phyloP scores from a whole-genome alignment of 2,329 filamentous ascomycete genomes.

The Sarocladiaceae sp. region DNA sequence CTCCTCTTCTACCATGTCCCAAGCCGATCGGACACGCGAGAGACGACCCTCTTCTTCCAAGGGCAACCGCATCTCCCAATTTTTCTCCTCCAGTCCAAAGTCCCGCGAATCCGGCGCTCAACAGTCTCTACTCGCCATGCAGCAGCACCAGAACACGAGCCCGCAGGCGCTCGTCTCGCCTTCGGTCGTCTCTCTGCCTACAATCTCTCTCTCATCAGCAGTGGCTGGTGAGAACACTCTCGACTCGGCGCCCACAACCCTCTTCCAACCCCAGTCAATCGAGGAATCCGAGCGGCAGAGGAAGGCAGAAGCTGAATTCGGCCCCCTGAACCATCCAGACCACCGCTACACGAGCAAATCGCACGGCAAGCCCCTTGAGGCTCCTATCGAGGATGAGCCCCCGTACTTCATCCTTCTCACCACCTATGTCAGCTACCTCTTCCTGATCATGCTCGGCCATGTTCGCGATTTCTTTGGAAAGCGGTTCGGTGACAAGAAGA shows the following conservation, averaged over 20 bases:
- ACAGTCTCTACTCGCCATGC: slow-evolving; percentile 61
- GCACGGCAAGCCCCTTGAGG: slow-evolving; percentile 69
- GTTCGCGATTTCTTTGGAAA: slow-evolving; percentile 97
- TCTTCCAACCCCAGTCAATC: slow-evolving; percentile 84
- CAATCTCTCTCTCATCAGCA: slow-evolving; percentile 85
- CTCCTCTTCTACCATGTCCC: slow-evolving; percentile 34
- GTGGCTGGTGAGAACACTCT: slow-evolving; percentile 68
- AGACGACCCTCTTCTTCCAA: slow-evolving; percentile 58
- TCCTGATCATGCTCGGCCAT: slow-evolving; percentile 92
- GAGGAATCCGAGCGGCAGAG: slow-evolving; percentile 72
- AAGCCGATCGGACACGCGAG: slow-evolving; percentile 44
- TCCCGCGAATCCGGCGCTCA: slow-evolving; percentile 62
- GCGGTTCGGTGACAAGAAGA: slow-evolving; percentile 76
- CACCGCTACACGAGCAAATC: slow-evolving; percentile 90
- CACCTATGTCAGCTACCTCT: slow-evolving; percentile 96
- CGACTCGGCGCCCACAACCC: slow-evolving; percentile 65
- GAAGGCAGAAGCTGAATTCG: slow-evolving; percentile 84
- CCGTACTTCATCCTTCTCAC: slow-evolving; percentile 96
- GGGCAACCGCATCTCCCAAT: slow-evolving; percentile 69
- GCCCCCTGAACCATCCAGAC: slow-evolving; percentile 69
- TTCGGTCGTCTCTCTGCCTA: slow-evolving; percentile 73
- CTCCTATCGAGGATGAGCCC: slow-evolving; percentile 88
- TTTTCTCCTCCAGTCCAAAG: slow-evolving; percentile 79
- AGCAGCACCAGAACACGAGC: slow-evolving; percentile 41
- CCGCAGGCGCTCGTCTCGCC: slow-evolving; percentile 46